A percentile compares a stretch with the other conserved stretches of the same genome.
These are phyloP conservation scores for Holtermanniella nyarrowii DNA, from an alignment of 768 basidiomycete genomes.

Conservation along the genomic window DNA sequence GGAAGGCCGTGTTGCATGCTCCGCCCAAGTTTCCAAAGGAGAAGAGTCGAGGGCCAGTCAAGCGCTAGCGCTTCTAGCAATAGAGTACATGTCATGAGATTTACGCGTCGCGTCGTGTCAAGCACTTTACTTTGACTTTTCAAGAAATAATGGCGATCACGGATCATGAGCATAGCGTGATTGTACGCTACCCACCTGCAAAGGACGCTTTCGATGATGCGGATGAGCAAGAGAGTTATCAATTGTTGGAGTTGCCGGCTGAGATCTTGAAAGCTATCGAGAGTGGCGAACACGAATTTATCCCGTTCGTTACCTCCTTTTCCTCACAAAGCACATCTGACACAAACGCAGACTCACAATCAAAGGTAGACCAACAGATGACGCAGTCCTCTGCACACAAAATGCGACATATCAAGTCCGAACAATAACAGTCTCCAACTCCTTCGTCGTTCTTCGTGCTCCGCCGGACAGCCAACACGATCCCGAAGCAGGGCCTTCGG, in stretches of 20 bases:
- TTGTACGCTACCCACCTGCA: constrained; percentile 12
- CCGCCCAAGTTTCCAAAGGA: constrained; percentile 75
- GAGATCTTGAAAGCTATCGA: constrained; percentile 39
- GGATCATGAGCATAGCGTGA: not conserved
- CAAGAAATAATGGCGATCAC: not conserved
- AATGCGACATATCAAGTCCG: constrained; percentile 72
- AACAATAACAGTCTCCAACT: constrained; percentile 81
- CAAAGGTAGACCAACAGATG: constrained; percentile 70
- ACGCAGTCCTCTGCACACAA: constrained; percentile 79
- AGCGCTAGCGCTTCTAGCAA: constrained; percentile 24
- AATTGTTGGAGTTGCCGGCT: constrained; percentile 36
- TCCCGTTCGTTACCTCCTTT: constrained; percentile 13
- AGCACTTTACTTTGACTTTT: no score
- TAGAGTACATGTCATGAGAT: not conserved
- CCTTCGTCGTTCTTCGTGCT: constrained; percentile 55
- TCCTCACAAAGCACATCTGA: not conserved
- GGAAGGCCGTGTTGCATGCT: constrained; percentile 61
- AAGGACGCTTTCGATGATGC: not conserved
- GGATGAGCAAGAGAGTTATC: constrained; percentile 25
- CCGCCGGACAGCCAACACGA: constrained; percentile 5
- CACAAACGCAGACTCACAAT: constrained; percentile 52
- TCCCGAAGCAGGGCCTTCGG: constrained; percentile 4
- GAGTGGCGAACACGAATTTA: constrained; percentile 7
- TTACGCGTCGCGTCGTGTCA: no score
- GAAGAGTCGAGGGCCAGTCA: constrained; percentile 28